Base-by-base conservation (phyloP, 2,329 filamentous ascomycete genomes). In the Monilinia polystroma region DNA sequence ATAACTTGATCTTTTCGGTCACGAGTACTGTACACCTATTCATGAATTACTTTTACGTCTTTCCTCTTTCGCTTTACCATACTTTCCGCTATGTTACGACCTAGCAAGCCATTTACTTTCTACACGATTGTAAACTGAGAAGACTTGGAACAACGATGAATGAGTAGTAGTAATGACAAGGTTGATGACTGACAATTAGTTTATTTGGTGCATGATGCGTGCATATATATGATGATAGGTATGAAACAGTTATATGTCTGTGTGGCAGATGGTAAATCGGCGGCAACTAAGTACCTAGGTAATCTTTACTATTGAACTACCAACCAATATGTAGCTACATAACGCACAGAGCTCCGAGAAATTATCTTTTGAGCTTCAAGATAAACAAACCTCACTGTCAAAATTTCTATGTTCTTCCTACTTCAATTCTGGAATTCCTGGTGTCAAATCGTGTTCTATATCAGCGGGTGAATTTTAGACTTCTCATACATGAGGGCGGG, bases 311-410 rank as follows among this genome's bases (percentile, higher is more conserved):
- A 43, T 43, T 16, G 32, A 35, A 43, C 14, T 45, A 45, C 18
- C n/a, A 49, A 20, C 20, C 45, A 49, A 49, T 49, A 47, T 7
- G 5, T 41, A 56, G 32, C 53, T 41, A 10, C 4, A 41, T 8
- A 56, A 56, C 54, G 35, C 35, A 56, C 35, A 41, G 35, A 56
- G 54, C 20, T 26, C 35, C 20, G n/a, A 41, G n/a, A 41, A 56
- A 18, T 14, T 8, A 10, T 56, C 14, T 41, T 56, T 41, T 18
- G 12, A 41, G 20, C 14, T 41, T 41, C 54, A 26, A 8, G 23
- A 57, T 57, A 49, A 43, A 57, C n/a, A 16, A 26, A 43, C n/a
- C 11, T 12, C 8, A n/a, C 55, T 18, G 38, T 57, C 23, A 16
- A 26, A 6, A 26, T 26, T 26, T 26, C 26, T 12, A 43, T 49